phyloP scores from a whole-genome alignment of 352 stramenopile species.

The Phytophthora pinifolia region DNA sequence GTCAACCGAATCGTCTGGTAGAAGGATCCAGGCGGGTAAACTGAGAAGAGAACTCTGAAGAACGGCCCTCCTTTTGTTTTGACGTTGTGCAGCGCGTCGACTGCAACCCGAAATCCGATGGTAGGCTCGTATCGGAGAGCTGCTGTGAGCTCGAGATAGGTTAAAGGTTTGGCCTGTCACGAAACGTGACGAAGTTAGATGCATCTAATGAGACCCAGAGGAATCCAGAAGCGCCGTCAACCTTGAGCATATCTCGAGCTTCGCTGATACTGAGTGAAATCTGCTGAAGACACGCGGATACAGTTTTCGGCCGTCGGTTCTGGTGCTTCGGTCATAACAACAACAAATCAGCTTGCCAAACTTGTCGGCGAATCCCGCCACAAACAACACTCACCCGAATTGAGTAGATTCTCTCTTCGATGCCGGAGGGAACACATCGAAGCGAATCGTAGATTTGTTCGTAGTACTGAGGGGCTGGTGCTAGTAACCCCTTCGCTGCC shows the following conservation, averaged over 20 bases:
- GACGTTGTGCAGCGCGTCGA: conserved; percentile 71
- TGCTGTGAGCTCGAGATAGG: conserved; percentile 45
- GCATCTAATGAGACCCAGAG: background rate
- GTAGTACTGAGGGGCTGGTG: conserved; percentile 48
- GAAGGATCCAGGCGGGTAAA: conserved; percentile 56
- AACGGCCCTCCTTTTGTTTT: conserved; percentile 47
- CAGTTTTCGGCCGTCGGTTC: conserved; percentile 21
- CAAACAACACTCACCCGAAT: conserved; percentile 34
- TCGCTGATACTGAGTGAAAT: conserved; percentile 13
- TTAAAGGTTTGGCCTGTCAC: conserved; percentile 41
- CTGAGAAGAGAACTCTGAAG: conserved; percentile 60
- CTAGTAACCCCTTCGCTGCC: conserved; percentile 44
- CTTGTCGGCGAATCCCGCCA: background rate
- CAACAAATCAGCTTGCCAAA: background rate
- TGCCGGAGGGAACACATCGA: conserved; percentile 35
- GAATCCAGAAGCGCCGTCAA: conserved; percentile 3
- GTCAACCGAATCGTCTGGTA: conserved; percentile 62
- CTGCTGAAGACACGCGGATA: conserved; percentile 29
- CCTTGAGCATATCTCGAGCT: conserved; percentile 34
- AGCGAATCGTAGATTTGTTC: conserved; percentile 56
- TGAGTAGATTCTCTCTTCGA: conserved; percentile 67
- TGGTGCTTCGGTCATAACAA: conserved; percentile 16
- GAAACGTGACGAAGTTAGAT: conserved; percentile 3
- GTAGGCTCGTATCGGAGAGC: conserved; percentile 52
- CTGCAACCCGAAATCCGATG: conserved; percentile 65